Conservation (phyloP, 768 basidiomycete genomes). For the Dacryopinax spathularia region DNA sequence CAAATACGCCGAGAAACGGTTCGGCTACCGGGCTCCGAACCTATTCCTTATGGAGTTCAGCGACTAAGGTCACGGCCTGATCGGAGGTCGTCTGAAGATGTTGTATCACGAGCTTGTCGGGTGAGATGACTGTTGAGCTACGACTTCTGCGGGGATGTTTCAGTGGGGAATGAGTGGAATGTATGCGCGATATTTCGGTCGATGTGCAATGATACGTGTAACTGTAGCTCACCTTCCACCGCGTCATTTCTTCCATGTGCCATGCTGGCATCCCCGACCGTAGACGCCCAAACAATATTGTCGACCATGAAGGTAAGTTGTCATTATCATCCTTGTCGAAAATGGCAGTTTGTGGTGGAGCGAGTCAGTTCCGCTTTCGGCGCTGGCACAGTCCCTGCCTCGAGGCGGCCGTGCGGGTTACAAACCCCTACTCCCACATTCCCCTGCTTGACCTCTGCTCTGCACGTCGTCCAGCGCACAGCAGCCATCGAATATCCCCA, state of each 20-base stretch:
- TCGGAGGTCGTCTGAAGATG: background rate
- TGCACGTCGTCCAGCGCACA: background rate
- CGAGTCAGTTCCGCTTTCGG: background rate
- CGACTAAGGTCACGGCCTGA: no score
- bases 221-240: no score
- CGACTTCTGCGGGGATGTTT: background rate
- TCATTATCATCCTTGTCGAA: background rate
- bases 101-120: no score
- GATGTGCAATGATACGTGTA: background rate
- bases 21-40: conserved; percentile 68
- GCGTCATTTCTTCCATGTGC: no score
- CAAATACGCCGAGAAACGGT: conserved; percentile 39
- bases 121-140: no score
- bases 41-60: conserved; percentile 55
- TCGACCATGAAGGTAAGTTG: no score
- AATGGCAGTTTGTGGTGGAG: no score
- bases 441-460: no score
- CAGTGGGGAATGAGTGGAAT: background rate
- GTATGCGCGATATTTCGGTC: background rate
- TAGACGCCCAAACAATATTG: no score
- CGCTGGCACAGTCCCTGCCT: conserved; percentile 1
- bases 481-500: no score
- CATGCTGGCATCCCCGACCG: no score
- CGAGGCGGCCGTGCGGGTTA: background rate
- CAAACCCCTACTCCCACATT: no score